Percentiles rank a stretch among this genome's conserved stretches.
These are phyloP conservation scores for Trichoderma gracile DNA, from an alignment of 2,329 filamentous ascomycete genomes.

Conservation along the genomic window DNA sequence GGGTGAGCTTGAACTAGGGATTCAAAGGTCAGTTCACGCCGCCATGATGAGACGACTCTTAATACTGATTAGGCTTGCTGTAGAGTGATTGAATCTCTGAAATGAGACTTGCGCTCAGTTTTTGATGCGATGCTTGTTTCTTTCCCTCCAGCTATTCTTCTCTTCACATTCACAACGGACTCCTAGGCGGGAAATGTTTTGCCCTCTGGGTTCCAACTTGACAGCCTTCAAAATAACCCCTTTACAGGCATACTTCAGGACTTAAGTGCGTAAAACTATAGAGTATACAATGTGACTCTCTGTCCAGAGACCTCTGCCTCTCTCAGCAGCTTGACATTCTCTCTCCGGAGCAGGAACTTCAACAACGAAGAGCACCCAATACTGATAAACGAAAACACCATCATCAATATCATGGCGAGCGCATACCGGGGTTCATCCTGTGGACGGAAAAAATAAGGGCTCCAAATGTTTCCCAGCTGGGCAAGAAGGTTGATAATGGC, in stretches of 20 bases:
- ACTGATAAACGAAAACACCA: slow-evolving; percentile 18
- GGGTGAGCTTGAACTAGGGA: neutral
- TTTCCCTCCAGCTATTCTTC: too few relatives aligned
- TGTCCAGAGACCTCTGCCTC: slow-evolving; percentile 9
- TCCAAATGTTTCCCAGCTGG: slow-evolving; percentile 43
- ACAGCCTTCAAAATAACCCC: too few relatives aligned
- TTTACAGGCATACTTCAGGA: too few relatives aligned
- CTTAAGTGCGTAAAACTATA: neutral
- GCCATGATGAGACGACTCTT: neutral
- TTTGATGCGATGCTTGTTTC: too few relatives aligned
- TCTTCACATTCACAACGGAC: too few relatives aligned
- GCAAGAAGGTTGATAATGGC: slow-evolving; percentile 37
- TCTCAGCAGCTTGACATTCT: slow-evolving; percentile 1
- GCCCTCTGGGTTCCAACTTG: too few relatives aligned
- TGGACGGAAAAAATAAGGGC: slow-evolving; percentile 45
- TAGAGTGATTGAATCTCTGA: neutral
- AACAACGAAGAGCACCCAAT: slow-evolving; percentile 3
- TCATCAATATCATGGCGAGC: slow-evolving; percentile 38
- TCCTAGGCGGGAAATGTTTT: too few relatives aligned
- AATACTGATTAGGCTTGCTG: neutral
- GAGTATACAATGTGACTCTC: slow-evolving; percentile 1
- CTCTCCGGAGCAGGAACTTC: slow-evolving; percentile 8
- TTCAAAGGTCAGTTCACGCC: neutral
- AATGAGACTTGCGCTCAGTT: too few relatives aligned
- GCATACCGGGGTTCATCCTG: slow-evolving; percentile 43